Conservation (phyloP, 2,329 filamentous ascomycete species). For the Diaporthe ampelina region DNA sequence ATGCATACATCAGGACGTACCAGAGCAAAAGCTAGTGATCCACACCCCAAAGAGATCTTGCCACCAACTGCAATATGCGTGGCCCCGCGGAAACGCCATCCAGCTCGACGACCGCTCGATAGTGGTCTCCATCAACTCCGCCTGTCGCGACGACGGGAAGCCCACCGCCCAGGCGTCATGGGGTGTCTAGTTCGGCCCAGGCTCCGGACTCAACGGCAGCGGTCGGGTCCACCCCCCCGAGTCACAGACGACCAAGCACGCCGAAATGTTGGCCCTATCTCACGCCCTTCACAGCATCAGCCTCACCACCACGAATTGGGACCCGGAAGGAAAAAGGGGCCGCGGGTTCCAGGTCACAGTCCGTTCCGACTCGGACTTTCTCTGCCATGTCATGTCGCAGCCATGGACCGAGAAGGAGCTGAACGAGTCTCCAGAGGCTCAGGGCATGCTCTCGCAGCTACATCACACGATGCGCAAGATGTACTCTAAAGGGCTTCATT, state of each 20-base stretch:
- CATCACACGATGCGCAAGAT: conserved; percentile 41
- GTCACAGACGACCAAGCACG: conserved; percentile 41
- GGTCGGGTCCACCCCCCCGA: conserved; percentile 24
- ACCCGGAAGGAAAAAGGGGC: too few relatives aligned
- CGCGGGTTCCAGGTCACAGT: conserved; percentile 41
- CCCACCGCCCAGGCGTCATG: conserved; percentile 44
- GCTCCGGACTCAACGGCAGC: conserved; percentile 44
- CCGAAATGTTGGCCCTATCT: conserved; percentile 45
- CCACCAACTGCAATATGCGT: background rate
- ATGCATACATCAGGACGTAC: background rate
- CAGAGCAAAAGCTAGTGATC: background rate
- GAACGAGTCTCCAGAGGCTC: conserved; percentile 36
- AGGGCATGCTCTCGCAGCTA: conserved; percentile 15
- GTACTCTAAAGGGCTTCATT: conserved; percentile 32
- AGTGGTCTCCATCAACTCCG: conserved; percentile 46
- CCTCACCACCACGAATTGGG: too few relatives aligned
- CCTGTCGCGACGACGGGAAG: conserved; percentile 45
- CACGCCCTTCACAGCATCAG: conserved; percentile 39
- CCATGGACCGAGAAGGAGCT: conserved; percentile 41
- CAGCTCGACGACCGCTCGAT: conserved; percentile 35
- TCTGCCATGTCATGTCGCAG: conserved; percentile 40
- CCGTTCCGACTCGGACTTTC: conserved; percentile 42
- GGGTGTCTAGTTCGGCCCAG: conserved; percentile 47
- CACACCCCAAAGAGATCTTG: conserved; percentile 3
- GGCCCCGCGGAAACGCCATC: background rate